phyloP scores from a whole-genome alignment of 495 filamentous ascomycete species.

The Penicillium parvum region DNA sequence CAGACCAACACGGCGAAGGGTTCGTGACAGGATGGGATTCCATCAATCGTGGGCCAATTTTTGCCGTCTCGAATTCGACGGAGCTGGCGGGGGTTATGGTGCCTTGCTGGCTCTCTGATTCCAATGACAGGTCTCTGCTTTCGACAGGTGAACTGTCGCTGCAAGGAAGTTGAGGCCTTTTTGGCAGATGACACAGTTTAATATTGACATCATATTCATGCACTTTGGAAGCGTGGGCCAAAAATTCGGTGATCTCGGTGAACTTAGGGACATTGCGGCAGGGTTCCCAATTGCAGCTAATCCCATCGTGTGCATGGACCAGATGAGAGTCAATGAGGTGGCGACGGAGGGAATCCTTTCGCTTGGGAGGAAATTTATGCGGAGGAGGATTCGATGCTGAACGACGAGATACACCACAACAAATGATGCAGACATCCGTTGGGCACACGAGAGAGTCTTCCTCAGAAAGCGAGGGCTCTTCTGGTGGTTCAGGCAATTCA shows the following conservation, averaged over 20 bases:
- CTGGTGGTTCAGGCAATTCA: conserved; percentile 4
- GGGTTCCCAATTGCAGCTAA: conserved; percentile 25
- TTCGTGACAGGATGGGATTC: conserved; percentile 5
- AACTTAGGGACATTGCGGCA: conserved; percentile 22
- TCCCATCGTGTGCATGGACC: conserved; percentile 18
- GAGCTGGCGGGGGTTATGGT: conserved; percentile 19
- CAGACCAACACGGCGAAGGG: conserved; percentile 1
- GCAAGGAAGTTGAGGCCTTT: conserved; percentile 3
- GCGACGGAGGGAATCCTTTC: conserved; percentile 25
- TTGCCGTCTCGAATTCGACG: conserved; percentile 13
- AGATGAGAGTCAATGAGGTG: conserved; percentile 26
- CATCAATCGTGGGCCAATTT: conserved; percentile 19
- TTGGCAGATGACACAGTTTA: conserved; percentile 20
- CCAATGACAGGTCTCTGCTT: conserved; percentile 11
- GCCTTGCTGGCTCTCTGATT: conserved; percentile 9
- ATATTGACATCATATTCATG: conserved; percentile 23
- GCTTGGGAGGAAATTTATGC: conserved; percentile 25
- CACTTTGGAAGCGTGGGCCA: conserved; percentile 19
- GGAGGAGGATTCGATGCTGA: conserved; percentile 27
- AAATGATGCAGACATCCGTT: conserved; percentile 28
- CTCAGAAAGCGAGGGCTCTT: conserved; percentile 12
- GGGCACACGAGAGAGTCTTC: conserved; percentile 11
- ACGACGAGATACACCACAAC: conserved; percentile 21
- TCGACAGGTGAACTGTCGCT: conserved; percentile 16
- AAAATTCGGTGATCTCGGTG: conserved; percentile 23